Evolutionary conservation across 176 grass and related monocot genomes (phyloP).

Genomic region (Dactylis glomerata): DNA sequence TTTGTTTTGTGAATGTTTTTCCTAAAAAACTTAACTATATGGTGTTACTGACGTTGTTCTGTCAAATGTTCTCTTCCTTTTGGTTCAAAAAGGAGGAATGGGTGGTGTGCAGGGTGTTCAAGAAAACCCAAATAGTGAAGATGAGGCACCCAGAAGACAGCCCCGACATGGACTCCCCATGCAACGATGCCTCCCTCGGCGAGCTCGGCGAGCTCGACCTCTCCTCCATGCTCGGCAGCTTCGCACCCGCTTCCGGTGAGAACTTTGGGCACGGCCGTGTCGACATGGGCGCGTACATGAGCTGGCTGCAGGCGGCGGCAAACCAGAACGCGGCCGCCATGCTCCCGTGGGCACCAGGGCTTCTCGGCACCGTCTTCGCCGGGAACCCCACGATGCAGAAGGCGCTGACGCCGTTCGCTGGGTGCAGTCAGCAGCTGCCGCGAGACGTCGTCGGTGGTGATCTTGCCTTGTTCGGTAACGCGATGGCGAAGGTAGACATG

Average conservation of each 20-base stretch:
- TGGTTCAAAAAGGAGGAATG: slow-evolving; percentile 56
- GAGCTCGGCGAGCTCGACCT: slow-evolving; percentile 75
- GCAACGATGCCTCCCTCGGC: slow-evolving; percentile 51
- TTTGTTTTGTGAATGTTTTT: too few species aligned
- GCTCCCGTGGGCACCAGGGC: slow-evolving; percentile 48
- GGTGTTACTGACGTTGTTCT: background rate
- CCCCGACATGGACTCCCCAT: slow-evolving; percentile 42
- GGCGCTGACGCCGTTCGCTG: slow-evolving; percentile 32
- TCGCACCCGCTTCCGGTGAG: slow-evolving; percentile 25
- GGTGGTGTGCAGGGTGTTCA: slow-evolving; percentile 86
- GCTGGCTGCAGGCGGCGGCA: slow-evolving; percentile 49
- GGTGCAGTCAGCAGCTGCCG: slow-evolving; percentile 12
- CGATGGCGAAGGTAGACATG: slow-evolving; percentile 41
- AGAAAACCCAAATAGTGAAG: slow-evolving; percentile 58
- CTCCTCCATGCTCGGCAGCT: slow-evolving; percentile 55
- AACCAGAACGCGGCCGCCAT: slow-evolving; percentile 48
- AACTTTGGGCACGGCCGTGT: slow-evolving; percentile 35
- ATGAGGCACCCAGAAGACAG: slow-evolving; percentile 31
- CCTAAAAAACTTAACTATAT: too few species aligned
- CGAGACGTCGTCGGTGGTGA: slow-evolving; percentile 21
- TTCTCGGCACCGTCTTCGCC: slow-evolving; percentile 45
- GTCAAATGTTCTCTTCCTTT: background rate
- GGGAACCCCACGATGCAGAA: slow-evolving; percentile 43
- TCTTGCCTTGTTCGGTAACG: slow-evolving; percentile 38
- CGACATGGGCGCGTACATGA: slow-evolving; percentile 71